Evolutionary conservation across 179 eudicot species (phyloP).

Genomic region (Heliamphora pulchella): DNA sequence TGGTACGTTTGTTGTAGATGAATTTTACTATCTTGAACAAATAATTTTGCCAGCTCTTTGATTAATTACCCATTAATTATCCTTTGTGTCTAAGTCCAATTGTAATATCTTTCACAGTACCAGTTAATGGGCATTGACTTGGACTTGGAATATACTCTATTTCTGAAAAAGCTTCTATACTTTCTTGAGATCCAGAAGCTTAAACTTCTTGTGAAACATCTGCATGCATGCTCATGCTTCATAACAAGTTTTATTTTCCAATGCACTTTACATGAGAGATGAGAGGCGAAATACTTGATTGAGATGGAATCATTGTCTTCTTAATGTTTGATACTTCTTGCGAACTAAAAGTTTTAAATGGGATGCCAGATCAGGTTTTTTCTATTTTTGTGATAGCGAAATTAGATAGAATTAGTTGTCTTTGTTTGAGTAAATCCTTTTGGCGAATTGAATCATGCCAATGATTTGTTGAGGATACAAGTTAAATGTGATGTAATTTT

Average conservation of each 20-base stretch:
- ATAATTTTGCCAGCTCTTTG: not conserved
- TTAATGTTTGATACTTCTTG: not conserved
- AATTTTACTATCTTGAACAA: not conserved
- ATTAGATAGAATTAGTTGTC: not conserved
- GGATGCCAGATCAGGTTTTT: not conserved
- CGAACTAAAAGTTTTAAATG: not conserved
- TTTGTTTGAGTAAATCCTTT: too few species aligned
- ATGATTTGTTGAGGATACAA: too few species aligned
- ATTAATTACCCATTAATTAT: not conserved
- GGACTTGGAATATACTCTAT: not conserved
- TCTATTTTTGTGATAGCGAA: too few species aligned
- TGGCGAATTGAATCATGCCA: not conserved
- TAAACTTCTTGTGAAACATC: not conserved
- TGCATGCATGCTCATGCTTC: not conserved
- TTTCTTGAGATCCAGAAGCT: not conserved
- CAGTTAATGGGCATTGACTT: too few species aligned
- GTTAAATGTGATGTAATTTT: not conserved
- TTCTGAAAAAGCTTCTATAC: not conserved
- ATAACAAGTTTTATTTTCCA: not conserved
- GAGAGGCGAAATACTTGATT: not conserved
- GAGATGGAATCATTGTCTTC: too few species aligned
- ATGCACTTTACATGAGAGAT: not conserved
- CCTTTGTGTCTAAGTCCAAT: not conserved
- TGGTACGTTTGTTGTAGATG: constrained; percentile 33
- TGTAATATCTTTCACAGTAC: not conserved